Evolutionary conservation across 1,139 yeast genomes (phyloP).

Genomic region (Blastobotrys indianensis): DNA sequence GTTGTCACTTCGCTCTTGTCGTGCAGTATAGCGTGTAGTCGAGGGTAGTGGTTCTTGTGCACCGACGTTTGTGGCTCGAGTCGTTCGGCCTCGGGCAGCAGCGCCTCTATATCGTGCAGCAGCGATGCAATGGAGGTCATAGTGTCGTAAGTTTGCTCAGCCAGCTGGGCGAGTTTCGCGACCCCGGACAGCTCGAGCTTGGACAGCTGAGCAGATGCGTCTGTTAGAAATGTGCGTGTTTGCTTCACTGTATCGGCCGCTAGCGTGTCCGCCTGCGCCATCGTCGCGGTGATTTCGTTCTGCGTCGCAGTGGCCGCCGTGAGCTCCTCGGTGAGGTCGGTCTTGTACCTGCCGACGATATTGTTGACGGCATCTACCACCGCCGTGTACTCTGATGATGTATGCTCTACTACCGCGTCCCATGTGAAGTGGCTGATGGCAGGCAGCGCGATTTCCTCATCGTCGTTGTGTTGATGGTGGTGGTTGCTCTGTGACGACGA

Average conservation of each 20-base stretch:
- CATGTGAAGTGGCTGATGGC: constrained; percentile 19
- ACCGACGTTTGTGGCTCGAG: constrained; percentile 21
- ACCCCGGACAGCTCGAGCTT: constrained; percentile 13
- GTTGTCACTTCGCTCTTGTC: background rate
- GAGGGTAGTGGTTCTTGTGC: constrained; percentile 30
- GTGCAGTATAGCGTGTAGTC: constrained; percentile 23
- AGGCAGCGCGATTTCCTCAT: constrained; percentile 17
- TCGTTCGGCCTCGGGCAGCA: constrained; percentile 25
- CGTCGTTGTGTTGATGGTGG: background rate
- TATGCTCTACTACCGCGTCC: constrained; percentile 12
- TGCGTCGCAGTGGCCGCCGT: constrained; percentile 16
- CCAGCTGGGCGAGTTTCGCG: constrained; percentile 15
- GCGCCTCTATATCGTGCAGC: constrained; percentile 22
- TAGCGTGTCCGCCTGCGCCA: constrained; percentile 20
- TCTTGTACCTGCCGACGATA: constrained; percentile 15
- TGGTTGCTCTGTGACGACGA: background rate
- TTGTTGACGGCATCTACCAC: constrained; percentile 15
- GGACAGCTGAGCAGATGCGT: constrained; percentile 14
- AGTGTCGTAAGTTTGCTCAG: constrained; percentile 17
- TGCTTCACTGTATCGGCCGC: constrained; percentile 18
- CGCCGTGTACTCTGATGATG: constrained; percentile 12
- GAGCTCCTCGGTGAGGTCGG: constrained; percentile 19
- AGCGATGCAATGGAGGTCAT: constrained; percentile 16
- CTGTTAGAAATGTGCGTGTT: constrained; percentile 14
- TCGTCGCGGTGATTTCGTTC: constrained; percentile 16